Conservation (phyloP, 441 rosid genomes). For the Erodium moschatum region DNA sequence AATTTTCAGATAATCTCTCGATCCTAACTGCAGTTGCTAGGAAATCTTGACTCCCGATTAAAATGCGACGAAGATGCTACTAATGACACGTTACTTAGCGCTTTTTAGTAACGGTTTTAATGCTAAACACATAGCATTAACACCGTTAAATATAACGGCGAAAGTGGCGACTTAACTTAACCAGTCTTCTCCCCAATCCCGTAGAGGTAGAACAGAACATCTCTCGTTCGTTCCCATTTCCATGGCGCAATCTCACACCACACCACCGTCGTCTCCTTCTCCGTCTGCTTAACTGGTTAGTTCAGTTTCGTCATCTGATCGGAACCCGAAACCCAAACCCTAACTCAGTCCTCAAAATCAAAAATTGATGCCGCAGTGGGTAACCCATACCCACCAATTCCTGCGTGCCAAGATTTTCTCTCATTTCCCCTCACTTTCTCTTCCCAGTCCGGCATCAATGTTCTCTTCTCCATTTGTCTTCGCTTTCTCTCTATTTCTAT, state of each 20-base stretch:
- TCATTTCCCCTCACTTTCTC: not conserved
- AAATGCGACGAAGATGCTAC: not conserved
- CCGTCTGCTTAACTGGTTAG: not conserved
- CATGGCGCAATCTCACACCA: too few species aligned
- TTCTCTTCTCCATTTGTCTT: conserved; percentile 18
- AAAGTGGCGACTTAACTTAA: not conserved
- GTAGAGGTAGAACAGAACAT: too few species aligned
- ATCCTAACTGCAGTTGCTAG: not conserved
- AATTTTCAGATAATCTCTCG: not conserved
- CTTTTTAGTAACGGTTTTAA: too few species aligned
- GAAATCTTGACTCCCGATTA: not conserved
- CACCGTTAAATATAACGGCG: not conserved
- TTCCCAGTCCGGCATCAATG: not conserved
- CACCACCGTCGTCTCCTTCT: too few species aligned
- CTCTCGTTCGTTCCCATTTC: too few species aligned
- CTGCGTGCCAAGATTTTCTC: too few species aligned
- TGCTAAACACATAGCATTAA: too few species aligned
- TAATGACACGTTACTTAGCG: not conserved
- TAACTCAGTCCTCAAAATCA: not conserved
- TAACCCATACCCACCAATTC: too few species aligned
- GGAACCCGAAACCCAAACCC: not conserved
- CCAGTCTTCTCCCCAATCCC: too few species aligned
- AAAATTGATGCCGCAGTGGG: not conserved
- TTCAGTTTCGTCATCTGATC: not conserved
- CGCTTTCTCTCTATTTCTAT: conserved; percentile 19